A percentile compares a stretch with the other conserved stretches of the same genome.
These are phyloP conservation scores for Fomitopsis schrenkii DNA, from an alignment of 1,284 basidiomycete species.

Conservation along the genomic window DNA sequence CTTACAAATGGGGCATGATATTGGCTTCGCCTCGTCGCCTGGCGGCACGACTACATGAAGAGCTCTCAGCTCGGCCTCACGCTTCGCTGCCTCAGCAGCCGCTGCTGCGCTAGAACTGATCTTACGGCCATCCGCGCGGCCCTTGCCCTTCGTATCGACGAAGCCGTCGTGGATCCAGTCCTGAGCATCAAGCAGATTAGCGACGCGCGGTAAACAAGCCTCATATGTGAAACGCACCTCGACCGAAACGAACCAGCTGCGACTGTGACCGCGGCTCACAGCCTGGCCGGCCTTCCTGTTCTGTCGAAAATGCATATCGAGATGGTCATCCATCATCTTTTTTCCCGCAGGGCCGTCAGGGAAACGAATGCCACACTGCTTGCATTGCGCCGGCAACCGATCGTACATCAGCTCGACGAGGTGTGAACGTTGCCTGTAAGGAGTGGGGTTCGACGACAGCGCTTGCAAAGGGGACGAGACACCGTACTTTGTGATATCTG, in stretches of 20 bases:
- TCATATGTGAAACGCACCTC: constrained; percentile 58
- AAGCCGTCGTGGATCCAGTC: constrained; percentile 79
- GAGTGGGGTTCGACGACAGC: neutral
- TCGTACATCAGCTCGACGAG: constrained; percentile 70
- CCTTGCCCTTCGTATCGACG: constrained; percentile 62
- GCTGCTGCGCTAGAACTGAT: constrained; percentile 53
- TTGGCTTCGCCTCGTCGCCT: constrained; percentile 74
- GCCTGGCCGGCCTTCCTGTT: constrained; percentile 88
- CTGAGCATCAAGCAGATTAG: constrained; percentile 34
- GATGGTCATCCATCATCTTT: constrained; percentile 81
- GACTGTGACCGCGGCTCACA: constrained; percentile 81
- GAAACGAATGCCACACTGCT: constrained; percentile 92
- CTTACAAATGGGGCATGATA: constrained; percentile 96
- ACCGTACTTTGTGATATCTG: constrained; percentile 72
- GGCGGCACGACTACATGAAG: constrained; percentile 86
- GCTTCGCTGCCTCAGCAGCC: constrained; percentile 66
- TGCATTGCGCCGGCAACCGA: constrained; percentile 80
- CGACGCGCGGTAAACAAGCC: constrained; percentile 2
- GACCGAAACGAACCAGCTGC: constrained; percentile 85
- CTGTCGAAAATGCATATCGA: constrained; percentile 97
- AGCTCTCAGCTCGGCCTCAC: constrained; percentile 70
- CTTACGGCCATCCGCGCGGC: constrained; percentile 48
- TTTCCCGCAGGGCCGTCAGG: constrained; percentile 69
- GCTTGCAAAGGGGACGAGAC: constrained; percentile 4
- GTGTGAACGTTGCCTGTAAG: constrained; percentile 53